Base-by-base conservation (phyloP, 352 stramenopile species). In the Phytopythium boreale region DNA sequence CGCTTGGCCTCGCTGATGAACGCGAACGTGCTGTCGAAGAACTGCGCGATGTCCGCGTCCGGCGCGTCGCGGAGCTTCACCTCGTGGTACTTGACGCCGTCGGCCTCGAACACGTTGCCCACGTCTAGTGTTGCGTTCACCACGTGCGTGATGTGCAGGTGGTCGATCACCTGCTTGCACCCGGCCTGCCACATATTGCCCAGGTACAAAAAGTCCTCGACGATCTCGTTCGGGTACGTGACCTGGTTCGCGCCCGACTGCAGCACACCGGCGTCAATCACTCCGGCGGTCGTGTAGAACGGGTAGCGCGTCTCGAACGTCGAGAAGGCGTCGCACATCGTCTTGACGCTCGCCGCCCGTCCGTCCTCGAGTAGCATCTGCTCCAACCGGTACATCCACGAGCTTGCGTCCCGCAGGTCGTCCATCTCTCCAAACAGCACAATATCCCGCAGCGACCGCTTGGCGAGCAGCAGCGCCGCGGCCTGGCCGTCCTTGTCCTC, bases 171-270 rank as follows among this genome's bases (percentile, higher is more conserved):
- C 41, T 82, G 64, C 24, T 72, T 64, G 9, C 68, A 88, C 53
- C 76, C 71, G 29, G 83, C 83, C 37, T 92, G 83, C 81, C 81
- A 90, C 77, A 85, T 85, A 60, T 90, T 92, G 29, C 83, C 83
- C 20, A 92, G 68, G 59, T 85, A 92, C 37, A 92, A 63, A 34
- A 90, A 87, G 44, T 72, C 68, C 17, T 80, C 69, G 47, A 88
- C 29, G 60, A 92, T 84, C 47, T 92, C 83, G 59, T 88, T 89
- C n/a, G 83, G 83, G 44, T 88, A 92, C 26, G 71, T 80, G 56
- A 89, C 70, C n/a, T 77, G 70, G 59, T 80, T 58, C 43, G 52
- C 11, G 9, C 75, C 69, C 6, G 70, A 66, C 37, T 80, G 62
- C 34, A 79, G 43, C 43, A 77, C 66, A 2, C 65, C 67, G 36